A percentile compares a stretch with the other conserved stretches of the same genome.
phyloP scores from a whole-genome alignment of 805 yeast genomes.

The Candida corydali region DNA sequence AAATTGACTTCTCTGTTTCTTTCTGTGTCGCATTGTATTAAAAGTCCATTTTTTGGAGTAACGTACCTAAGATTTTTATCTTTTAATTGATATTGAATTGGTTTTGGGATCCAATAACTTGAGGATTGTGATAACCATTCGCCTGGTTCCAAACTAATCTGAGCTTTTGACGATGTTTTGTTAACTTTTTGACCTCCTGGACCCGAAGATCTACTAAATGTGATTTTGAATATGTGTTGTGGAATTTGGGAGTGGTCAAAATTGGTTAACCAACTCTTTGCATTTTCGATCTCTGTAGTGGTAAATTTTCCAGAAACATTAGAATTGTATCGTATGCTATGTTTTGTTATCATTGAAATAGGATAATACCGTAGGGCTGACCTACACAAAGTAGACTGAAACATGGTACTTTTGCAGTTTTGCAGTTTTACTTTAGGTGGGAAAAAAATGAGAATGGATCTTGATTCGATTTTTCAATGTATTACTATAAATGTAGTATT shows the following conservation, averaged over 20 bases:
- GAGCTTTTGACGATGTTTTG: constrained; percentile 66
- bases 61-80: constrained; percentile 45
- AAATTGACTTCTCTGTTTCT: constrained; percentile 58
- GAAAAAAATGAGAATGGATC: not conserved
- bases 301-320: constrained; percentile 10
- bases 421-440: too few species aligned
- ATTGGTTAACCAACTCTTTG: constrained; percentile 41
- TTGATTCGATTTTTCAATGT: too few species aligned
- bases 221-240: constrained; percentile 35
- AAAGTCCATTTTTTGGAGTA: constrained; percentile 50
- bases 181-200: constrained; percentile 90
- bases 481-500: too few species aligned
- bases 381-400: too few species aligned
- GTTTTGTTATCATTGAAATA: not conserved
- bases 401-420: too few species aligned
- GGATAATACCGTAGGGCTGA: not conserved
- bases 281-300: constrained; percentile 23
- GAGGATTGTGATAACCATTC: constrained; percentile 40
- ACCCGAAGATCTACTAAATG: constrained; percentile 64
- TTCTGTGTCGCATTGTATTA: constrained; percentile 57
- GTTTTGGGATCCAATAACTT: constrained; percentile 57
- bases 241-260: constrained; percentile 39
- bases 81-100: constrained; percentile 40
- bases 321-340: not conserved
- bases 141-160: constrained; percentile 43